Evolutionary conservation across 192 early-diverging fungal genomes (phyloP).

Genomic region (Umbelopsis vinacea): DNA sequence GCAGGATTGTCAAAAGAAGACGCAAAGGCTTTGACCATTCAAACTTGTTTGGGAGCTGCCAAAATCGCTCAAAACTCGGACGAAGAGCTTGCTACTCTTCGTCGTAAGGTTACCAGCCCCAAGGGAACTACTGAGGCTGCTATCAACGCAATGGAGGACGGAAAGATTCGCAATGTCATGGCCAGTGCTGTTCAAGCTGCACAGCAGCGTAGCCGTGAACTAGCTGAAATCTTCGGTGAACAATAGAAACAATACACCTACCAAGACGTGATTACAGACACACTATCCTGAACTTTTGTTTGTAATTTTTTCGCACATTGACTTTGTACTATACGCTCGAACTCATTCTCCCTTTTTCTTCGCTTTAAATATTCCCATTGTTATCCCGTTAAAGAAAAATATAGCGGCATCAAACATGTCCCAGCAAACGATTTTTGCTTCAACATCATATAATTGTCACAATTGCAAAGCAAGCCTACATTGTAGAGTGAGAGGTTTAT

Average conservation of each 20-base stretch:
- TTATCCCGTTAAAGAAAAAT: not conserved
- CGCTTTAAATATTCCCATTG: not conserved
- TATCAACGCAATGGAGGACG: conserved; percentile 74
- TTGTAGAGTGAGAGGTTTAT: no score
- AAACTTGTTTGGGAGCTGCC: conserved; percentile 92
- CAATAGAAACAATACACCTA: conserved; percentile 13
- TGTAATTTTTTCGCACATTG: not conserved
- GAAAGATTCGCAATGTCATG: conserved; percentile 56
- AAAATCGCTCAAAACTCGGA: conserved; percentile 75
- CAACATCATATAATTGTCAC: no score
- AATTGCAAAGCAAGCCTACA: no score
- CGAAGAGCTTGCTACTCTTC: conserved; percentile 73
- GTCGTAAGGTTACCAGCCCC: conserved; percentile 90
- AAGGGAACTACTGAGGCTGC: conserved; percentile 94
- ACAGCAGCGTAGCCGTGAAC: conserved; percentile 66
- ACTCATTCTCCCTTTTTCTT: not conserved
- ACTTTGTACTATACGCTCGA: conserved; percentile 19
- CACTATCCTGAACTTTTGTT: not conserved
- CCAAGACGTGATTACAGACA: not conserved
- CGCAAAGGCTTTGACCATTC: conserved; percentile 80
- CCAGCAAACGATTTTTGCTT: not conserved
- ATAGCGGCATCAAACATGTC: not conserved
- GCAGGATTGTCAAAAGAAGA: conserved; percentile 75
- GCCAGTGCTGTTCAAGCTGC: conserved; percentile 68
- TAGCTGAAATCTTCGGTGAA: conserved; percentile 64